Percentiles rank a stretch among this genome's conserved stretches.
Evolutionary conservation across 1,284 basidiomycete genomes (phyloP).

Genomic region (Exobasidium cylindrosporum): DNA sequence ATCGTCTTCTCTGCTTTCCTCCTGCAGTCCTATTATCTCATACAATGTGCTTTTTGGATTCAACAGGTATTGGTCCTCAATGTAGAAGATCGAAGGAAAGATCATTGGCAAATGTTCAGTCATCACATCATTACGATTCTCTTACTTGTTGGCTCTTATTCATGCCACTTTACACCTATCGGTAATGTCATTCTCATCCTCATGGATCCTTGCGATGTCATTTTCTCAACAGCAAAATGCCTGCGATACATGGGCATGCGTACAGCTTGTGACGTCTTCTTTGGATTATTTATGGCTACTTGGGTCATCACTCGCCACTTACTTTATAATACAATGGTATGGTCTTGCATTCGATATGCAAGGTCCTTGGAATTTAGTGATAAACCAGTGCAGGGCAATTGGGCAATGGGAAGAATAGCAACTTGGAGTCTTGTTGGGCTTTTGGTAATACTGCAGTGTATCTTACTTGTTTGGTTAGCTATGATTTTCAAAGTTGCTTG

Average conservation of each 20-base stretch:
- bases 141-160: slow-evolving; percentile 76
- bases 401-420: neutral
- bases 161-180: slow-evolving; percentile 77
- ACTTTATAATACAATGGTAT: slow-evolving; percentile 38
- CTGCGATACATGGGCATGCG: slow-evolving; percentile 74
- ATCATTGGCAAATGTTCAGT: slow-evolving; percentile 91
- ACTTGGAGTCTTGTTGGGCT: slow-evolving; percentile 23
- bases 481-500: slow-evolving; percentile 80
- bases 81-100: slow-evolving; percentile 86
- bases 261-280: slow-evolving; percentile 70
- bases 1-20: neutral
- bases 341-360: slow-evolving; percentile 25
- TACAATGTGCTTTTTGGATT: slow-evolving; percentile 85
- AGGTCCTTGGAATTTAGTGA: neutral
- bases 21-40: slow-evolving; percentile 62
- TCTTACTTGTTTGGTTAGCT: slow-evolving; percentile 80
- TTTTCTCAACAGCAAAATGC: slow-evolving; percentile 82
- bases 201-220: slow-evolving; percentile 91
- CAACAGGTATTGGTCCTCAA: slow-evolving; percentile 87
- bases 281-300: slow-evolving; percentile 64
- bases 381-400: neutral
- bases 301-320: slow-evolving; percentile 50
- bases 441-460: slow-evolving; percentile 58
- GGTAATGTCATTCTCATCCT: slow-evolving; percentile 83
- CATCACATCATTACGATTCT: slow-evolving; percentile 87